These are phyloP conservation scores for Rhizopogon roseolus DNA, from an alignment of 768 basidiomycete genomes.

Conservation along the genomic window DNA sequence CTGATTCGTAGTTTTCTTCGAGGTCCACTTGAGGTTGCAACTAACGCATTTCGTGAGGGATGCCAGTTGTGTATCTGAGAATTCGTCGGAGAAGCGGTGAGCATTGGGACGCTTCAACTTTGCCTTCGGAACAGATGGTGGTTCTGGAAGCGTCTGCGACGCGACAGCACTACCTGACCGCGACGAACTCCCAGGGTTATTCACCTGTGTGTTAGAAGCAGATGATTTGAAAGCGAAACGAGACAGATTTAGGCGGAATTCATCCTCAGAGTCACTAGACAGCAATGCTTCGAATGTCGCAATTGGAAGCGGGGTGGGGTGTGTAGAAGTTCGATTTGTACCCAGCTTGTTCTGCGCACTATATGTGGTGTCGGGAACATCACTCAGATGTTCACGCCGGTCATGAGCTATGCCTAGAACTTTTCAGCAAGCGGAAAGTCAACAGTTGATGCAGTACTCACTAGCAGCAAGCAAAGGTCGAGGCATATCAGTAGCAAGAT, in stretches of 20 bases:
- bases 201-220: neutral
- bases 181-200: neutral
- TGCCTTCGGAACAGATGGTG: neutral
- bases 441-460: neutral
- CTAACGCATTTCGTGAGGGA: slow-evolving; percentile 55
- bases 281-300: slow-evolving; percentile 7
- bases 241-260: slow-evolving; percentile 24
- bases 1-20: slow-evolving; percentile 54
- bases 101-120: neutral
- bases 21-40: slow-evolving; percentile 66
- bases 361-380: neutral
- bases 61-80: slow-evolving; percentile 43
- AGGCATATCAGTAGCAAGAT: neutral
- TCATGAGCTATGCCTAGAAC: neutral
- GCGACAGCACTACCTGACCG: neutral
- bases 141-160: neutral
- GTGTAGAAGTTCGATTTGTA: neutral
- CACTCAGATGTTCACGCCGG: no score
- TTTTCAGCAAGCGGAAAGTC: neutral
- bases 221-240: slow-evolving; percentile 34
- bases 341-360: neutral
- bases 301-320: slow-evolving; percentile 9
- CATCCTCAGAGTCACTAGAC: slow-evolving; percentile 18
- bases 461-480: neutral
- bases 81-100: slow-evolving; percentile 23